Evolutionary conservation across 805 yeast genomes (phyloP).

Genomic region (Saturnispora serradocipensis): DNA sequence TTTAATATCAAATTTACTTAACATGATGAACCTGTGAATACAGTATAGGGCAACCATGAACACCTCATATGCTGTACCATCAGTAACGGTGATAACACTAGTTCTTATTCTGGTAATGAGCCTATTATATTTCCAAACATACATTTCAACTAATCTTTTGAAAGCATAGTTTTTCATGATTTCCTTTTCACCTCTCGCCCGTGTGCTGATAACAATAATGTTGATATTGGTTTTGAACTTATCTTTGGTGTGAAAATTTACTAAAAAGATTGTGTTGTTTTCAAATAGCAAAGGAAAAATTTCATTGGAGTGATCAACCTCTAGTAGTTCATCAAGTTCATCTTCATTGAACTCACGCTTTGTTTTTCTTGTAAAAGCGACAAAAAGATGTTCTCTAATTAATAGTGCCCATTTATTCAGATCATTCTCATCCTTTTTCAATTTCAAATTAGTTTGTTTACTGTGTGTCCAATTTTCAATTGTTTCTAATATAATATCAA

Average conservation of each 20-base stretch:
- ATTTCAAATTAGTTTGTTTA: slow-evolving; percentile 10
- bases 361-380: slow-evolving; percentile 20
- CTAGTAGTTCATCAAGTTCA: slow-evolving; percentile 20
- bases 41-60: slow-evolving; percentile 21
- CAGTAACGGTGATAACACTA: slow-evolving; percentile 16
- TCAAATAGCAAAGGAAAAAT: slow-evolving; percentile 26
- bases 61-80: slow-evolving; percentile 19
- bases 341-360: slow-evolving; percentile 26
- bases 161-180: slow-evolving; percentile 22
- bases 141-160: slow-evolving; percentile 24
- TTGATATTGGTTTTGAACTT: slow-evolving; percentile 12
- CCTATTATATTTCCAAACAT: slow-evolving; percentile 23
- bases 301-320: slow-evolving; percentile 22
- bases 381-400: slow-evolving; percentile 22
- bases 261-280: slow-evolving; percentile 22
- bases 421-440: slow-evolving; percentile 8
- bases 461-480: slow-evolving; percentile 22
- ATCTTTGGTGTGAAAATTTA: slow-evolving; percentile 20
- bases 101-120: slow-evolving; percentile 19
- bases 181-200: slow-evolving; percentile 21
- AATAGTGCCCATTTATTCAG: slow-evolving; percentile 17
- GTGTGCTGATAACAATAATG: slow-evolving; percentile 21
- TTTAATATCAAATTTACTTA: slow-evolving; percentile 17
- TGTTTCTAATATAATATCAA: slow-evolving; percentile 26
- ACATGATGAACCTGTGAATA: slow-evolving; percentile 22